These are phyloP conservation scores for Sclerotinia subarctica DNA, from an alignment of 2,329 filamentous ascomycete species.

Conservation along the genomic window DNA sequence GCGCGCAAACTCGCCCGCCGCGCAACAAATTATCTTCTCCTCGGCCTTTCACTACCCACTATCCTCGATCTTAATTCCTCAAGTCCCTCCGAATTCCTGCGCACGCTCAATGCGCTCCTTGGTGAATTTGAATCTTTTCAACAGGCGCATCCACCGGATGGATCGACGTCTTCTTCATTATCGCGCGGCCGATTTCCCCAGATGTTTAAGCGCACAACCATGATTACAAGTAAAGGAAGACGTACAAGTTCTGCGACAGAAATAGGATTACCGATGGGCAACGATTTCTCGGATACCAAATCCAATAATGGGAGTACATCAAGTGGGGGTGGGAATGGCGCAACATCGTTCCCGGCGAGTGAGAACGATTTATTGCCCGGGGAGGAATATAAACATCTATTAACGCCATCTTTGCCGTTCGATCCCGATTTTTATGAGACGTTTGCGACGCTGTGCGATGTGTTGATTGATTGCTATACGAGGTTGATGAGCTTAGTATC, in stretches of 20 bases:
- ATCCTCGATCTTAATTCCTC: slow-evolving; percentile 84
- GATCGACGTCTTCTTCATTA: slow-evolving; percentile 60
- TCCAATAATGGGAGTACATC: slow-evolving; percentile 43
- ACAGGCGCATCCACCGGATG: slow-evolving; percentile 76
- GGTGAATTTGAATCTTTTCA: slow-evolving; percentile 94
- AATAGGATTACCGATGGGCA: slow-evolving; percentile 52
- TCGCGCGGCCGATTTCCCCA: slow-evolving; percentile 76
- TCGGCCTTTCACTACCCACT: slow-evolving; percentile 85
- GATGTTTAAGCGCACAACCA: slow-evolving; percentile 68
- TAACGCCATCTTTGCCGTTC: slow-evolving; percentile 91
- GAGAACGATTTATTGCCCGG: slow-evolving; percentile 69
- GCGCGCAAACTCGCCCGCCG: slow-evolving; percentile 79
- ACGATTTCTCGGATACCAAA: slow-evolving; percentile 48
- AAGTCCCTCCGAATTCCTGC: slow-evolving; percentile 79
- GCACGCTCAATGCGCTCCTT: slow-evolving; percentile 79
- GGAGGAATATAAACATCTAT: slow-evolving; percentile 82
- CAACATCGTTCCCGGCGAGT: slow-evolving; percentile 50
- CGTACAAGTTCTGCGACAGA: slow-evolving; percentile 59
- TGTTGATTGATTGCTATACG: slow-evolving; percentile 88
- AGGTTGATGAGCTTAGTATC: slow-evolving; percentile 72
- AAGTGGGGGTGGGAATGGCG: slow-evolving; percentile 39
- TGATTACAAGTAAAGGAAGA: slow-evolving; percentile 52
- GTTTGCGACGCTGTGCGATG: slow-evolving; percentile 92
- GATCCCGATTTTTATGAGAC: slow-evolving; percentile 97
- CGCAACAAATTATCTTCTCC: slow-evolving; percentile 88